Conservation (phyloP, 2,329 filamentous ascomycete species). For the Arthrobotrys conoides region DNA sequence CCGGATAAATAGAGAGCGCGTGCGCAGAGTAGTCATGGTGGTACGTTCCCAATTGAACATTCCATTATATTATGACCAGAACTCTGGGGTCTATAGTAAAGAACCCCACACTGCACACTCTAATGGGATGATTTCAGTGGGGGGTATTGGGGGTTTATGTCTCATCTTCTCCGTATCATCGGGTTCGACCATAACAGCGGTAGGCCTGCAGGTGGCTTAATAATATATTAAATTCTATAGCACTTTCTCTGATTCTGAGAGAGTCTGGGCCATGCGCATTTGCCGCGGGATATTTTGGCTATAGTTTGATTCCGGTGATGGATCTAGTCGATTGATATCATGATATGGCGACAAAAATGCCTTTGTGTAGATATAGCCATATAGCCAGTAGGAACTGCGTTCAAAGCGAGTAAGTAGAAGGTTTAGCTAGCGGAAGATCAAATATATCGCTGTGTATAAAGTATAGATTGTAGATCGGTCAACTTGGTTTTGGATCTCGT, state of each 20-base stretch:
- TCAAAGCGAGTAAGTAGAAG: no score
- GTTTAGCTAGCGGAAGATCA: no score
- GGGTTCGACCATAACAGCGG: slow-evolving; percentile 7
- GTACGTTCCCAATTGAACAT: not conserved
- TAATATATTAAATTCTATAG: not conserved
- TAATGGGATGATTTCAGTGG: not conserved
- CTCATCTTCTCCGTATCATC: not conserved
- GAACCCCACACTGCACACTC: not conserved
- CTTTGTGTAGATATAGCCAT: not conserved
- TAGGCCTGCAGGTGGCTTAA: slow-evolving; percentile 4
- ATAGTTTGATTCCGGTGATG: not conserved
- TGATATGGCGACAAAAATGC: not conserved
- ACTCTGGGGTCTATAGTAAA: no score
- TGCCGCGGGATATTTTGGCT: not conserved
- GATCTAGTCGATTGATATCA: not conserved
- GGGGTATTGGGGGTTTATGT: slow-evolving; percentile 5
- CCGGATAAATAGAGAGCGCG: not conserved
- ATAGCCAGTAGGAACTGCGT: no score
- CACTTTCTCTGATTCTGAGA: no score
- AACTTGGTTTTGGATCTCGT: no score
- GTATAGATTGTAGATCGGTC: no score
- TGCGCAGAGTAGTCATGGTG: not conserved
- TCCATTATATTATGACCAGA: not conserved
- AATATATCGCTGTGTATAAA: no score
- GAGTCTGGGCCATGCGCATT: not conserved